Conservation (phyloP, 768 basidiomycete species). For the Phlegmacium glaucopus region DNA sequence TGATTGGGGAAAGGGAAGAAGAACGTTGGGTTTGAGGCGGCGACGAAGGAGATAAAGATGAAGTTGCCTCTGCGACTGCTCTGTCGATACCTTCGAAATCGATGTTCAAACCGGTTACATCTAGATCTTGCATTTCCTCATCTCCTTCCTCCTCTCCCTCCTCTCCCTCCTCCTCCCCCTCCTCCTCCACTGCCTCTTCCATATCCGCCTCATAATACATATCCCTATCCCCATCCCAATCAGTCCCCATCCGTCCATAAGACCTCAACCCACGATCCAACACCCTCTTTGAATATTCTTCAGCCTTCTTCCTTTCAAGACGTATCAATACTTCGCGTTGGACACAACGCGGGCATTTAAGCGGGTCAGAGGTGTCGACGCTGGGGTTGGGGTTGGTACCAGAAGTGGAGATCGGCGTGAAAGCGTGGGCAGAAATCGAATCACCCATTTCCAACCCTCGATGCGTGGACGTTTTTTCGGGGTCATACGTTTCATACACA, state of each 20-base stretch:
- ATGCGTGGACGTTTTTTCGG: conserved; percentile 38
- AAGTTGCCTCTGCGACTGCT: neutral
- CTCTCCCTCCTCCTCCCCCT: neutral
- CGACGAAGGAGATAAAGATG: neutral
- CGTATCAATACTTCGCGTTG: neutral
- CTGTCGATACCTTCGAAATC: conserved; percentile 11
- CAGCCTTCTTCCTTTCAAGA: conserved; percentile 9
- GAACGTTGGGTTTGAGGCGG: neutral
- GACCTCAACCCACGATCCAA: conserved; percentile 13
- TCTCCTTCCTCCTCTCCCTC: conserved; percentile 1
- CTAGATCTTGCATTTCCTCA: conserved; percentile 20
- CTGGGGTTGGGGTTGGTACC: neutral
- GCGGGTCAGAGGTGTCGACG: conserved; percentile 2
- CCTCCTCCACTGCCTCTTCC: neutral
- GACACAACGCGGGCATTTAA: neutral
- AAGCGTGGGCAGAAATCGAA: neutral
- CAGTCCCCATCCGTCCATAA: conserved; percentile 17
- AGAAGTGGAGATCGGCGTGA: neutral
- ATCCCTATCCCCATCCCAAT: conserved; percentile 21
- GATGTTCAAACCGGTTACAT: conserved; percentile 3
- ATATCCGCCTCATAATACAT: conserved; percentile 20
- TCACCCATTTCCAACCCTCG: conserved; percentile 14
- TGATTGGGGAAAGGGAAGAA: neutral
- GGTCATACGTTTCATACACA: conserved; percentile 40
- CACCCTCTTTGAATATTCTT: conserved; percentile 6